Conservation (phyloP, 192 early-diverging fungal species). For the Blastocladiella britannica region DNA sequence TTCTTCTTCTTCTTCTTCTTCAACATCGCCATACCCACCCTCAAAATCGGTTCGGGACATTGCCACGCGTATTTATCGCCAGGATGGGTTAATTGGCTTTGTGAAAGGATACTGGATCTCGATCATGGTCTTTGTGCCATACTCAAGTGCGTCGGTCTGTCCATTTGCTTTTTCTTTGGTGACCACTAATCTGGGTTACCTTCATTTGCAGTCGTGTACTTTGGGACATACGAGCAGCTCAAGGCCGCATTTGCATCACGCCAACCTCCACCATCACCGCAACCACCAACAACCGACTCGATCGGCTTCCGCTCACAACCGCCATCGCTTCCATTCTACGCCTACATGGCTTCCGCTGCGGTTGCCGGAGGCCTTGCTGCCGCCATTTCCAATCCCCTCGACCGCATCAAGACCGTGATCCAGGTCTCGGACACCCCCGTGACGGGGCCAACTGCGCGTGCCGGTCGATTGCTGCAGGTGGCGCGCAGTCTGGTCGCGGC, state of each 20-base stretch:
- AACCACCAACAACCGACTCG: not conserved
- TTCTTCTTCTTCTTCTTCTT: too few relatives aligned
- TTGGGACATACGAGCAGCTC: conserved; percentile 25
- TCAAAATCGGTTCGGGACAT: not conserved
- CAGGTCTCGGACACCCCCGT: conserved; percentile 10
- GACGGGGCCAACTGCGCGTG: not conserved
- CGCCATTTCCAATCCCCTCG: conserved; percentile 18
- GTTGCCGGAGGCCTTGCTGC: conserved; percentile 15
- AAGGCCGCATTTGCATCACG: too few relatives aligned
- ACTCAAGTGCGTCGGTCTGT: conserved; percentile 14
- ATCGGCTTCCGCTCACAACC: not conserved
- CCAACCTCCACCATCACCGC: not conserved
- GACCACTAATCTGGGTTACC: too few relatives aligned
- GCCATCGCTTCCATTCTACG: conserved; percentile 11
- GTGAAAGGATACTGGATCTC: conserved; percentile 22
- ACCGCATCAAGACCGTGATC: conserved; percentile 29
- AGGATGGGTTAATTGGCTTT: conserved; percentile 11
- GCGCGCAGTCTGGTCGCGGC: not conserved
- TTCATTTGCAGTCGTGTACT: conserved; percentile 17
- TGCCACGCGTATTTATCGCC: not conserved
- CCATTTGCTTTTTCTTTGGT: too few relatives aligned
- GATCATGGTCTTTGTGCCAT: conserved; percentile 27
- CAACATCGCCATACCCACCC: conserved; percentile 10
- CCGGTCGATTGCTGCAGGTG: too few relatives aligned
- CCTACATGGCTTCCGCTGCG: conserved; percentile 17